Percentiles rank a stretch among this genome's conserved stretches.
These are phyloP conservation scores for Mucor saturninus DNA, from an alignment of 371 early-diverging fungal genomes.

Conservation along the genomic window DNA sequence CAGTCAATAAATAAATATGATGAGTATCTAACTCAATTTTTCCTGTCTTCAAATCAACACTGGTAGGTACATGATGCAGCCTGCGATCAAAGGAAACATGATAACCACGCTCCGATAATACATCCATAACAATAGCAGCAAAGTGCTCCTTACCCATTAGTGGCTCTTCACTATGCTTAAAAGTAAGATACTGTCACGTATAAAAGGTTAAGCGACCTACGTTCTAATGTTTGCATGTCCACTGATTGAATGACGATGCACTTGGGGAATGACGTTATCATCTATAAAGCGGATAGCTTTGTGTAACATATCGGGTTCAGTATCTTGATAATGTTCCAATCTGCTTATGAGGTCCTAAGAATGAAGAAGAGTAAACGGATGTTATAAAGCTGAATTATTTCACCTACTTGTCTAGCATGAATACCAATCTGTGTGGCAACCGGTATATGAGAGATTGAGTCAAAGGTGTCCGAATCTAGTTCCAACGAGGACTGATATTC, in stretches of 20 bases:
- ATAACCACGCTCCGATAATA: constrained; percentile 71
- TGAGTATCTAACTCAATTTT: constrained; percentile 64
- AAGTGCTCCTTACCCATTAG: constrained; percentile 54
- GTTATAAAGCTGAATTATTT: not conserved
- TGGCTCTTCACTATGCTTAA: constrained; percentile 48
- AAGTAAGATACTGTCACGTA: not conserved
- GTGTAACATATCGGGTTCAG: constrained; percentile 53
- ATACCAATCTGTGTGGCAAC: constrained; percentile 68
- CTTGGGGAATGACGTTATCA: constrained; percentile 57
- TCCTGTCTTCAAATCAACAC: constrained; percentile 63
- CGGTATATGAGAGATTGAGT: constrained; percentile 70
- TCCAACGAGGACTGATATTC: constrained; percentile 73
- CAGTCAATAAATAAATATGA: constrained; percentile 59
- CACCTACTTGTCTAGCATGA: constrained; percentile 59
- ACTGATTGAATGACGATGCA: constrained; percentile 65
- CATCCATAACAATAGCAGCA: constrained; percentile 69
- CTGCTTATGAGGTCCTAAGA: constrained; percentile 63
- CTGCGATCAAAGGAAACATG: constrained; percentile 66
- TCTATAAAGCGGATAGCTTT: constrained; percentile 64
- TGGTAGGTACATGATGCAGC: constrained; percentile 59
- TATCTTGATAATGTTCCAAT: constrained; percentile 66
- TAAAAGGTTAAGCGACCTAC: constrained; percentile 38
- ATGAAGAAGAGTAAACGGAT: not conserved
- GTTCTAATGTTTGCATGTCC: constrained; percentile 68
- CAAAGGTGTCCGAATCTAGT: constrained; percentile 65